A percentile compares a stretch with the other conserved stretches of the same genome.
Evolutionary conservation across 2,329 filamentous ascomycete genomes (phyloP).

Genomic region (Xylariaceae sp.): DNA sequence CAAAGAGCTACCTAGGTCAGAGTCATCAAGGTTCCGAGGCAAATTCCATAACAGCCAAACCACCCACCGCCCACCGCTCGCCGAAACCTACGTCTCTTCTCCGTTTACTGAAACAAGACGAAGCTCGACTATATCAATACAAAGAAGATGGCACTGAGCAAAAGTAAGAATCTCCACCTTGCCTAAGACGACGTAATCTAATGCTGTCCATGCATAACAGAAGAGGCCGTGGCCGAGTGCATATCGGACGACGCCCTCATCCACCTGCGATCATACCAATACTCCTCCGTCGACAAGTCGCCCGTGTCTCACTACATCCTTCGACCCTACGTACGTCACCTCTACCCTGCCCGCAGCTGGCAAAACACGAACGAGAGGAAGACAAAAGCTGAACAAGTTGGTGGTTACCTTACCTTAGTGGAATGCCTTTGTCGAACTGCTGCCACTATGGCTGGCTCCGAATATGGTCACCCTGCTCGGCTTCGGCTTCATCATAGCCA

Average conservation of each 20-base stretch:
- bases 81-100: too few relatives aligned
- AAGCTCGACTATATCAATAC: too few relatives aligned
- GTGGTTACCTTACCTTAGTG: slow-evolving; percentile 75
- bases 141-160: slow-evolving; percentile 36
- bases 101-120: too few relatives aligned
- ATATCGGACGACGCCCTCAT: slow-evolving; percentile 86
- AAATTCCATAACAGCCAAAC: too few relatives aligned
- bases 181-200: not conserved
- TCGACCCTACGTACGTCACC: slow-evolving; percentile 88
- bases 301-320: slow-evolving; percentile 90
- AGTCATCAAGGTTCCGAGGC: too few relatives aligned
- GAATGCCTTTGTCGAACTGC: slow-evolving; percentile 89
- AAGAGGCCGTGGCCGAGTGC: slow-evolving; percentile 61
- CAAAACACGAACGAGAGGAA: not conserved
- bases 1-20: too few relatives aligned
- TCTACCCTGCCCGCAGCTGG: slow-evolving; percentile 4
- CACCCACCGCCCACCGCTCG: too few relatives aligned
- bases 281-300: slow-evolving; percentile 95
- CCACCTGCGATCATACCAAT: slow-evolving; percentile 94
- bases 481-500: slow-evolving; percentile 88
- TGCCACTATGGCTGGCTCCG: slow-evolving; percentile 94
- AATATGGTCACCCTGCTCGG: slow-evolving; percentile 96
- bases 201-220: slow-evolving; percentile 29
- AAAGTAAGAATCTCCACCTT: slow-evolving; percentile 29
- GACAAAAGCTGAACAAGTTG: slow-evolving; percentile 21